Evolutionary conservation across 2,329 filamentous ascomycete genomes (phyloP), one percentile per base, ranked within the genome.

Genomic region (Monilinia laxa): DNA sequence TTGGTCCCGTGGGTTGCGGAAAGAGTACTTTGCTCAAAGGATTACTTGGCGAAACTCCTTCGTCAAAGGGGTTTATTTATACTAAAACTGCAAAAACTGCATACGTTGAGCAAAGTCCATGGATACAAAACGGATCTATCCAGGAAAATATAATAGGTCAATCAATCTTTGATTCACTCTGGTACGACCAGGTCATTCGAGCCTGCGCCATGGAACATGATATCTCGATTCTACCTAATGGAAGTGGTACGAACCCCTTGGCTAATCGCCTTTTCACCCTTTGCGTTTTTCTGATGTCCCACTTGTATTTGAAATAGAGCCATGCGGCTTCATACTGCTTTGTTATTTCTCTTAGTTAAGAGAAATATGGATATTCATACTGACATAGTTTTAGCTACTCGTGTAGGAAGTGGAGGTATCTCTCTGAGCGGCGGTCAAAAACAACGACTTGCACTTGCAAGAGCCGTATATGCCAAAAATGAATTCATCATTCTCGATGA

Each of bases 181-280:
- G 87, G 86, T 90, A 90, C 73, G 80, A 86, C 58, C 76, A 84
- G 59, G 87, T 90, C 14, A 77, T 90, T 14, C 84, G 89, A 72
- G 86, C 87, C 14, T 90, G 87, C 73, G 87, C 87, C 0, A 78
- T 90, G 6, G 78, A 82, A 20, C 81, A 84, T 0, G 87, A 90
- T 77, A 78, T 90, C 14, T 84, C 67, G 86, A 38, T 87, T 87
- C 79, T 80, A 88, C 38, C 87, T 85, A 1, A 81, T 82, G 66
- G 85, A 84, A 51, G 87, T 89, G 71, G 76, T 80, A 70, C 89
- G 87, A 0, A 85, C 88, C 73, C 88, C 89, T 71, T 6, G 23
- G 5, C 23, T 47, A 38, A 40, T 52, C 0, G 6, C 28, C 4
- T 52, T 14, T 28, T 25, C 28, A 16, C 52, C n/a, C 11, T 16